phyloP scores from a whole-genome alignment of 345 rosid species.

The Syzygium jambos region DNA sequence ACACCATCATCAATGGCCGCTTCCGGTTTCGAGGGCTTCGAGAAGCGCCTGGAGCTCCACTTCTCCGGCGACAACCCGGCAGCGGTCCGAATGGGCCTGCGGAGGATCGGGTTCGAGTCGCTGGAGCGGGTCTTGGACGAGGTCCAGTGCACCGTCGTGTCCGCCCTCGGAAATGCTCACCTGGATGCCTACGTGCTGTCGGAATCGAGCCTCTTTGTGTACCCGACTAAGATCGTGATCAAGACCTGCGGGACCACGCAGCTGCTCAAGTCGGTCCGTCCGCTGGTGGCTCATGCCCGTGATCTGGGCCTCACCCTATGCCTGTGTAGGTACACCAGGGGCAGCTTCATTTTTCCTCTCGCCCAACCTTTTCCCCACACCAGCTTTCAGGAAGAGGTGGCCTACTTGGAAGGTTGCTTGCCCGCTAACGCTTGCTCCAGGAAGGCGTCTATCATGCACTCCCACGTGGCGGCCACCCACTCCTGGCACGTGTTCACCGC shows the following conservation, averaged over 20 bases:
- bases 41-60: slow-evolving; percentile 90
- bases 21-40: slow-evolving; percentile 98
- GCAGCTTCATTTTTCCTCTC: slow-evolving; percentile 84
- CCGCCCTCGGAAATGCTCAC: slow-evolving; percentile 77
- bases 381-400: slow-evolving; percentile 72
- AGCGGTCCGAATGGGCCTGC: slow-evolving; percentile 38
- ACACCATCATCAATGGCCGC: slow-evolving; percentile 44
- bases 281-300: slow-evolving; percentile 52
- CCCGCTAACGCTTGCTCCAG: slow-evolving; percentile 47
- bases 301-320: slow-evolving; percentile 50
- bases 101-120: slow-evolving; percentile 64
- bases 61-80: slow-evolving; percentile 47
- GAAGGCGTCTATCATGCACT: slow-evolving; percentile 76
- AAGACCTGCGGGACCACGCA: slow-evolving; percentile 99
- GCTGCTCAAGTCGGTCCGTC: slow-evolving; percentile 84
- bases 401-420: slow-evolving; percentile 48
- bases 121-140: slow-evolving; percentile 47
- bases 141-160: slow-evolving; percentile 95
- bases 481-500: slow-evolving; percentile 94
- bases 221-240: slow-evolving; percentile 91
- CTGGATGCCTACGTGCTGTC: slow-evolving; percentile 94
- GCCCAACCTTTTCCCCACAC: slow-evolving; percentile 89
- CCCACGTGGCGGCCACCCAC: slow-evolving; percentile 39
- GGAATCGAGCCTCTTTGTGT: slow-evolving; percentile 89
- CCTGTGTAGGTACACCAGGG: slow-evolving; percentile 76